phyloP scores from a whole-genome alignment of 2,329 filamentous ascomycete genomes.

The Sclerotinia glacialis region DNA sequence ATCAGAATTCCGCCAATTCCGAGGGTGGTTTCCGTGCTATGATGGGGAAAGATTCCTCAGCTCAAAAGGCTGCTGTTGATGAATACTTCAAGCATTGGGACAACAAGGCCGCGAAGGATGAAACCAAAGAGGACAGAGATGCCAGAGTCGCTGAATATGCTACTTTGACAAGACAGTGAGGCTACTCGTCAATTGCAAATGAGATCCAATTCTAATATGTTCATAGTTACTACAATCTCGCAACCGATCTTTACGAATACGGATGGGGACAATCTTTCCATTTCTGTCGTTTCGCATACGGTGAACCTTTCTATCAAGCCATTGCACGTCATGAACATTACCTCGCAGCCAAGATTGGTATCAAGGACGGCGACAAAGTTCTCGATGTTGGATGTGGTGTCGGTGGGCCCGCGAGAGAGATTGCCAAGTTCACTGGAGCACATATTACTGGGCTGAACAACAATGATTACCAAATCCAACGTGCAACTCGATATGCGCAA shows the following conservation, averaged over 20 bases:
- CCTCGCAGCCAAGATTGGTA: slow-evolving; percentile 82
- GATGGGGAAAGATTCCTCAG: slow-evolving; percentile 74
- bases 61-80: slow-evolving; percentile 77
- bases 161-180: slow-evolving; percentile 86
- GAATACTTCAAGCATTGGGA: slow-evolving; percentile 98
- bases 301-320: slow-evolving; percentile 84
- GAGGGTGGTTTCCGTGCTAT: slow-evolving; percentile 76
- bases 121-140: slow-evolving; percentile 79
- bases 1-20: slow-evolving; percentile 65
- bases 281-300: slow-evolving; percentile 88
- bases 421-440: slow-evolving; percentile 89
- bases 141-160: slow-evolving; percentile 67
- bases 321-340: slow-evolving; percentile 98
- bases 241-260: slow-evolving; percentile 95
- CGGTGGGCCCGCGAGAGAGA: slow-evolving; percentile 90
- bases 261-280: slow-evolving; percentile 97
- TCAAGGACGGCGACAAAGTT: slow-evolving; percentile 83
- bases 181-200: slow-evolving; percentile 29
- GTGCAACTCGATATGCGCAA: slow-evolving; percentile 78
- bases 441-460: slow-evolving; percentile 95
- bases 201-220: slow-evolving; percentile 27
- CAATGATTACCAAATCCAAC: slow-evolving; percentile 98
- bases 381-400: slow-evolving; percentile 97
- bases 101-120: slow-evolving; percentile 71
- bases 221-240: slow-evolving; percentile 86